Base-by-base conservation (phyloP, 495 filamentous ascomycete species). In the Entonaema liquescens region DNA sequence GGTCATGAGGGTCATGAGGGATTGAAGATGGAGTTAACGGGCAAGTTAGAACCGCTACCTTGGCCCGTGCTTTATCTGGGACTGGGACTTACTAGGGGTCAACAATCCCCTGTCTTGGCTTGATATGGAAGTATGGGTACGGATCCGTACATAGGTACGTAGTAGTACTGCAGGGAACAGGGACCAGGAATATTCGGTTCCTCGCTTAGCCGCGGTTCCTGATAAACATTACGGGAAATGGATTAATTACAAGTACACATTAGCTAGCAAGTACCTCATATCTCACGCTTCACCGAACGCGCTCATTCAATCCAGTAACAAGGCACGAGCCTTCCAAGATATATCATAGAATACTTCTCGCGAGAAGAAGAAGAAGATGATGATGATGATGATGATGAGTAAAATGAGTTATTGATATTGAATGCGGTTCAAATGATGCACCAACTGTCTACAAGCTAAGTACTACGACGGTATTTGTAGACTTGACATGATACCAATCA, bases 381-480 rank as follows among this genome's bases (percentile, higher is more conserved):
- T 13, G 33, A 12, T 40, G 38, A 17, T 17, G 15, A 40, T n/a
- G n/a, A n/a, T n/a, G n/a, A n/a, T n/a, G n/a, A n/a, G n/a, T n/a
- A n/a, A n/a, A n/a, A n/a, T n/a, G n/a, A n/a, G n/a, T n/a, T n/a
- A n/a, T n/a, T n/a, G n/a, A n/a, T n/a, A n/a, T n/a, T n/a, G n/a
- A n/a, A 47, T 9, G 8, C 19, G 17, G 36, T 36, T 53, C n/a
- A 8, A 21, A 52, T 38, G 15, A 28, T 25, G 13, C 56, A 71
- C 63, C 23, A 49, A 63, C 55, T 70, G 68, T 71, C 68, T 67
- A 66, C 23, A 44, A 61, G 35, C 62, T 61, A 59, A 23, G 21
- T 56, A n/a, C 23, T 65, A 47, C 0, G 23, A 12, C 13, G 9
- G 38, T 49, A 38, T 52, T 44, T 55, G 23, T 42, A 60, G 38